Percentiles rank a stretch among this genome's conserved stretches.
Evolutionary conservation across 768 basidiomycete species (phyloP).

Genomic region (Hygrophoropsis aurantiaca): DNA sequence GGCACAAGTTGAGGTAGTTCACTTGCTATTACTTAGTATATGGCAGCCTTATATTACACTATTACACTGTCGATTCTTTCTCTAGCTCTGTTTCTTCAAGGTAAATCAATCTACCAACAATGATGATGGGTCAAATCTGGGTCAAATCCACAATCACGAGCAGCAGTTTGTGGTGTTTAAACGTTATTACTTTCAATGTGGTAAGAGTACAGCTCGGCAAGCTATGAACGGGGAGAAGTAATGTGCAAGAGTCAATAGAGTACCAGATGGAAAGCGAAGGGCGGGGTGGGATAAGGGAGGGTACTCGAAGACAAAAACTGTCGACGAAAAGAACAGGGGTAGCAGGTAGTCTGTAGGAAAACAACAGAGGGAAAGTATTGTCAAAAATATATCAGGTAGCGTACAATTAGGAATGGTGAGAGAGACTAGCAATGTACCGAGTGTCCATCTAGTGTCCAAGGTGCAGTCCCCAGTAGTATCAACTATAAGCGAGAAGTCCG

Average conservation of each 20-base stretch:
- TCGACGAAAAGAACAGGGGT: constrained; percentile 4
- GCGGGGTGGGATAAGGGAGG: too few species aligned
- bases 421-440: constrained; percentile 10
- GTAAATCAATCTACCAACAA: too few species aligned
- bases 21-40: too few species aligned
- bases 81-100: too few species aligned
- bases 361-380: constrained; percentile 11
- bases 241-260: background rate
- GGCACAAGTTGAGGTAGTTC: too few species aligned
- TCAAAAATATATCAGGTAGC: constrained; percentile 24
- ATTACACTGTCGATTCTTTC: too few species aligned
- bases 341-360: constrained; percentile 5
- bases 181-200: background rate
- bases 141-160: too few species aligned
- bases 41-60: too few species aligned
- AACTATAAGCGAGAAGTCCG: background rate
- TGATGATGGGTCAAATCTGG: too few species aligned
- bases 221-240: too few species aligned
- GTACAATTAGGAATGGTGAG: constrained; percentile 24
- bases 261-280: constrained; percentile 12
- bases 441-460: constrained; percentile 29
- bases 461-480: constrained; percentile 12
- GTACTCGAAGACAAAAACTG: background rate
- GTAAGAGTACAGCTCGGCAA: background rate
- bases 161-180: too few species aligned